Percentiles rank a stretch among this genome's conserved stretches.
Evolutionary conservation across 2,329 filamentous ascomycete genomes (phyloP).

Genomic region (Dothideomycetidae sp.): DNA sequence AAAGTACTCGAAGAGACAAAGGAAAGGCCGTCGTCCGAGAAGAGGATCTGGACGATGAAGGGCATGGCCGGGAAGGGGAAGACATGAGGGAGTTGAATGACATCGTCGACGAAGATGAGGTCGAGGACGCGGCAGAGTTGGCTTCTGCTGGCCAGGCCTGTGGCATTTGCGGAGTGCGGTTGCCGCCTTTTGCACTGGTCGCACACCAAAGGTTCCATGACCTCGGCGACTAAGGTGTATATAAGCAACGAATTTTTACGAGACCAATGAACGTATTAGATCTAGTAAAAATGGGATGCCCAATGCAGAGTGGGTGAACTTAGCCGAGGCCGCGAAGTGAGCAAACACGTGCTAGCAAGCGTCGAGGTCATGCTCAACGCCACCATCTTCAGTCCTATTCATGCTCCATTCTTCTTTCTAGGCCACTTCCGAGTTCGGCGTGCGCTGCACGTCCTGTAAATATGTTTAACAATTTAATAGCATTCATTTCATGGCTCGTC

Average conservation of each 20-base stretch:
- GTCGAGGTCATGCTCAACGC: too few species aligned
- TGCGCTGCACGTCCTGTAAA: too few species aligned
- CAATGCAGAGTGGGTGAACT: neutral
- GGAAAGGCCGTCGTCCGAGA: neutral
- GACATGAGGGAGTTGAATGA: neutral
- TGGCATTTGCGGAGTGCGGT: conserved; percentile 36
- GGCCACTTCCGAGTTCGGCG: too few species aligned
- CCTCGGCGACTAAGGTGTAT: conserved; percentile 8
- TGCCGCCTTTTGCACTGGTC: conserved; percentile 44
- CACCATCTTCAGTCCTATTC: neutral
- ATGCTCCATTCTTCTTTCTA: neutral
- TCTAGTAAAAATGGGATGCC: neutral
- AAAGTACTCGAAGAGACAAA: neutral
- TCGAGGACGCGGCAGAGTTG: conserved; percentile 1
- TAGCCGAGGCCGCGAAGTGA: too few species aligned
- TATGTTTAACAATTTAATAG: neutral
- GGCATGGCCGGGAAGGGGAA: too few species aligned
- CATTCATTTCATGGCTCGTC: neutral
- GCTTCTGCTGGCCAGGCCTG: conserved; percentile 27
- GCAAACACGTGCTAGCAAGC: too few species aligned
- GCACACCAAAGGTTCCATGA: conserved; percentile 43
- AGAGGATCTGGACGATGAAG: neutral
- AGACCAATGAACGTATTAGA: too few species aligned
- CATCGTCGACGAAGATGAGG: conserved; percentile 6
- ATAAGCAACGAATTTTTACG: neutral